Evolutionary conservation across 768 basidiomycete genomes (phyloP).

Genomic region (Russula sp.): DNA sequence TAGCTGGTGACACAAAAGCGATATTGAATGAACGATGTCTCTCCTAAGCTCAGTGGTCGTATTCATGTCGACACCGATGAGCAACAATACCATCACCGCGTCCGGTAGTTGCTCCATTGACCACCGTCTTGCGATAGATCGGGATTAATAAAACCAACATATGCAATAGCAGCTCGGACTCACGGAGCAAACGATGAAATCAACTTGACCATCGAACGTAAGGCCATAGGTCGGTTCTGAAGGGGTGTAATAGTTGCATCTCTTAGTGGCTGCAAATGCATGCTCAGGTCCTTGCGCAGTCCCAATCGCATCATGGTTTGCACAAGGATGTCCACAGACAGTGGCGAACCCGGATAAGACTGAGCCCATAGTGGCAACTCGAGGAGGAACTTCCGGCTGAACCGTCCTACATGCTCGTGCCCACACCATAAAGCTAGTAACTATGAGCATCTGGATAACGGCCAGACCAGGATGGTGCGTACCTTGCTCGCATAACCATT

Average conservation of each 20-base stretch:
- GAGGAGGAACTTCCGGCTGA: constrained; percentile 22
- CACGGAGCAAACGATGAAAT: constrained; percentile 18
- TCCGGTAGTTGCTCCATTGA: constrained; percentile 45
- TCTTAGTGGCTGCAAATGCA: constrained; percentile 1
- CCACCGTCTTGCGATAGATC: constrained; percentile 33
- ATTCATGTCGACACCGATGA: constrained; percentile 56
- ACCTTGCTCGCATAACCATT: constrained; percentile 48
- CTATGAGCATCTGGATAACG: constrained; percentile 10
- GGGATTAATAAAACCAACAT: neutral
- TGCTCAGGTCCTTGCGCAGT: constrained; percentile 8
- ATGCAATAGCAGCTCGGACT: neutral
- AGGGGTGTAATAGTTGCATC: constrained; percentile 8
- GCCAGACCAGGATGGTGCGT: neutral
- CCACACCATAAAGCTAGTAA: constrained; percentile 20
- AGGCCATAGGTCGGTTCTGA: constrained; percentile 14
- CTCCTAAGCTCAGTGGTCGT: constrained; percentile 45
- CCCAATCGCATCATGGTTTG: constrained; percentile 23
- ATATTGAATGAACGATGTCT: constrained; percentile 48
- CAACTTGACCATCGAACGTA: constrained; percentile 19
- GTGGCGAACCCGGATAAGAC: constrained; percentile 21
- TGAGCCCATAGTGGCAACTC: constrained; percentile 23
- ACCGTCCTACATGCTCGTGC: constrained; percentile 10
- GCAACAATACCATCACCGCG: constrained; percentile 48
- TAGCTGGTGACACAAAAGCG: constrained; percentile 46
- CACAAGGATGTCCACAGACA: constrained; percentile 15